Percentiles rank a stretch among this genome's conserved stretches.
phyloP scores from a whole-genome alignment of 257 asterid genomes.

The Cruciata laevipes region DNA sequence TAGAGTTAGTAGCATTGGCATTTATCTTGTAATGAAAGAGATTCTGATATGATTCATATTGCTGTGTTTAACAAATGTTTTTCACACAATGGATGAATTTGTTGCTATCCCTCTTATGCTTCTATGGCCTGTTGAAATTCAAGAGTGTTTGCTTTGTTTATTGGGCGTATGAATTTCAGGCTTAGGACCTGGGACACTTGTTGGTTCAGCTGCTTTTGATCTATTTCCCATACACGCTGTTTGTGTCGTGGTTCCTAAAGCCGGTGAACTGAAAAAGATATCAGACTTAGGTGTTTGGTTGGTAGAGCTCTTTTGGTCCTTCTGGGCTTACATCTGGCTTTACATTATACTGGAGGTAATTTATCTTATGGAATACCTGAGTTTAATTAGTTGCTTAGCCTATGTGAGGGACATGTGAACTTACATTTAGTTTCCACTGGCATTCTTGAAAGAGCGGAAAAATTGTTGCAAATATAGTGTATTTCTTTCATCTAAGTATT shows the following conservation, averaged over 20 bases:
- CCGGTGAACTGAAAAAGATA: conserved; percentile 87
- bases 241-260: conserved; percentile 90
- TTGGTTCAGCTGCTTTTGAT: conserved; percentile 98
- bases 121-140: neutral
- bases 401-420: neutral
- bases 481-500: too few relatives aligned
- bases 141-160: neutral
- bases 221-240: conserved; percentile 95
- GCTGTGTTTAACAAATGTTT: too few relatives aligned
- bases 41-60: neutral
- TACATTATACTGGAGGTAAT: conserved; percentile 77
- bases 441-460: neutral
- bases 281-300: conserved; percentile 93
- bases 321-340: conserved; percentile 99
- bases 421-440: neutral
- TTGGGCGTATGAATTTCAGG: conserved; percentile 33
- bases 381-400: neutral
- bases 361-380: neutral
- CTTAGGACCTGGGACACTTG: conserved; percentile 95
- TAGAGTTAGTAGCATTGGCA: neutral
- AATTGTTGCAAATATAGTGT: neutral
- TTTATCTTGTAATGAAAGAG: neutral
- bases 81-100: neutral
- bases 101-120: neutral
- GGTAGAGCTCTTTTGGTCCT: conserved; percentile 96